Evolutionary conservation across 192 early-diverging fungal species (phyloP).

Genomic region (Chytriomyces sp.): DNA sequence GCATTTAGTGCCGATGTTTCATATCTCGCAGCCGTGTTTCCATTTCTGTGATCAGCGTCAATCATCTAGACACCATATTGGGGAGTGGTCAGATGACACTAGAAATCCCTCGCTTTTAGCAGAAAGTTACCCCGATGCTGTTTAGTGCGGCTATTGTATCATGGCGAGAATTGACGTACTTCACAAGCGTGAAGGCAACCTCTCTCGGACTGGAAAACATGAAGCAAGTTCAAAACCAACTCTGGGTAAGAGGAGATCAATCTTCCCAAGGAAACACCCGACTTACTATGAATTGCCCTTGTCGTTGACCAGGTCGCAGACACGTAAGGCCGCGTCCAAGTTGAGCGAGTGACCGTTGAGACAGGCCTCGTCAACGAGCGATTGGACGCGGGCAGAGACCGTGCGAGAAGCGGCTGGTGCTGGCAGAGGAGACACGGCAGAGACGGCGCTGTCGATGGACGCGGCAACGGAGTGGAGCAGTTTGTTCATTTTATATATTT

Average conservation of each 20-base stretch:
- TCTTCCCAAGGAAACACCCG: neutral
- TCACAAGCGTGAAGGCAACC: conserved; percentile 71
- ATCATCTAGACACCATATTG: conserved; percentile 7
- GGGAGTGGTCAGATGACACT: neutral
- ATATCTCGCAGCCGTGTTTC: neutral
- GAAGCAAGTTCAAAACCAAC: neutral
- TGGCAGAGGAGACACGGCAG: neutral
- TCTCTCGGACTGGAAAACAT: conserved; percentile 68
- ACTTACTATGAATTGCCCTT: conserved; percentile 28
- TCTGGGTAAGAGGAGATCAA: neutral
- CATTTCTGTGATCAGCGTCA: conserved; percentile 11
- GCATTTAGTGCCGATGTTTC: conserved; percentile 25
- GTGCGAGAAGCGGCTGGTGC: conserved; percentile 12
- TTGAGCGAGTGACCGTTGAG: neutral
- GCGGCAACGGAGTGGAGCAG: conserved; percentile 5
- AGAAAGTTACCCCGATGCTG: conserved; percentile 62
- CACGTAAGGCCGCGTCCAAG: conserved; percentile 31
- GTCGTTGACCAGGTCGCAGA: conserved; percentile 28
- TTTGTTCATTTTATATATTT: conserved; percentile 18
- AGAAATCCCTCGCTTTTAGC: neutral
- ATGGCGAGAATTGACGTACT: conserved; percentile 67
- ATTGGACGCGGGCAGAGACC: conserved; percentile 1
- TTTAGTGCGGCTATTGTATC: conserved; percentile 60
- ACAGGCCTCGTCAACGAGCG: conserved; percentile 16
- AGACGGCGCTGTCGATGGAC: conserved; percentile 4